Conservation (phyloP, 805 yeast genomes). For the Candida quercuum region DNA sequence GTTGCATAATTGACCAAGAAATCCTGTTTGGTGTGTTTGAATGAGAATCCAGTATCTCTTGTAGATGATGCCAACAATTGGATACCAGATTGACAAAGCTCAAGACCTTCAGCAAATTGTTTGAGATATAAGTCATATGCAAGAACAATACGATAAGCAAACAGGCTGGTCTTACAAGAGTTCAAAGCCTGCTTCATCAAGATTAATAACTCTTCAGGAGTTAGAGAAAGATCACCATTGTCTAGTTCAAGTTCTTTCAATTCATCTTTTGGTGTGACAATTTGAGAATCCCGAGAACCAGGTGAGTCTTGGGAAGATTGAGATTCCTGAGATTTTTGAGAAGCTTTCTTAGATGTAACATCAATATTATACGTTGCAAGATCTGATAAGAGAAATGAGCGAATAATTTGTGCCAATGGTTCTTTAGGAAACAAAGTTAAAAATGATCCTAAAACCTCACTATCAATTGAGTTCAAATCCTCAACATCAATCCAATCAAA, state of each 20-base stretch:
- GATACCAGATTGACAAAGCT: constrained; percentile 56
- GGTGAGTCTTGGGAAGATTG: neutral
- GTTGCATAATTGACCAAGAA: constrained; percentile 65
- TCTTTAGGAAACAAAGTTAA: constrained; percentile 50
- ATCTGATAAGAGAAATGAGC: constrained; percentile 62
- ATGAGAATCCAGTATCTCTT: constrained; percentile 39
- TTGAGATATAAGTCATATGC: constrained; percentile 52
- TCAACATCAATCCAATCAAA: constrained; percentile 69
- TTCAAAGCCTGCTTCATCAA: constrained; percentile 48
- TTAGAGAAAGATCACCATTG: constrained; percentile 21
- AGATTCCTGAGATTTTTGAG: constrained; percentile 13
- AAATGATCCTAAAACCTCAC: constrained; percentile 41
- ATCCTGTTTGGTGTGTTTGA: constrained; percentile 50
- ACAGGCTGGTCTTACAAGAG: constrained; percentile 39
- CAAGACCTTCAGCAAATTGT: constrained; percentile 60
- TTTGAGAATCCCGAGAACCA: no score
- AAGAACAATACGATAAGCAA: constrained; percentile 63
- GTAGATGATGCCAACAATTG: constrained; percentile 44
- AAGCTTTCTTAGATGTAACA: constrained; percentile 12
- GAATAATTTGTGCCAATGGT: constrained; percentile 58
- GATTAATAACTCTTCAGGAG: constrained; percentile 47
- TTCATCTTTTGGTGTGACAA: no score
- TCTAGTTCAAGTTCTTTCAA: constrained; percentile 19
- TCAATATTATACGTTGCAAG: constrained; percentile 48
- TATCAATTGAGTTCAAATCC: constrained; percentile 44